Evolutionary conservation across 441 rosid genomes (phyloP).

Genomic region (Populus hybrid): DNA sequence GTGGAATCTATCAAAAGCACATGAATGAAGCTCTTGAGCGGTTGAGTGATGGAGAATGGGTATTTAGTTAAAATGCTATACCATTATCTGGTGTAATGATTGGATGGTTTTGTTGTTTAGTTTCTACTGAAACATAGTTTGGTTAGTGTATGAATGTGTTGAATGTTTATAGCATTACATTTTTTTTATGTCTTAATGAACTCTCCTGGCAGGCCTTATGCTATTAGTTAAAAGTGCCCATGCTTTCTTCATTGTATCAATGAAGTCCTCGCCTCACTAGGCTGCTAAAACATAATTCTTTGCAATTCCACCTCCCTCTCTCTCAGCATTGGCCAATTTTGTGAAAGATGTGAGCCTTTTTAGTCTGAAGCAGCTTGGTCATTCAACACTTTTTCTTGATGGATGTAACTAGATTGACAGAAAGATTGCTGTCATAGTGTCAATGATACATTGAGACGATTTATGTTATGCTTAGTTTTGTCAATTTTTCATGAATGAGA

Average conservation of each 20-base stretch:
- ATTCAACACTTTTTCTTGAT: not conserved
- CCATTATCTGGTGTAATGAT: not conserved
- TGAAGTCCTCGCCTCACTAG: not conserved
- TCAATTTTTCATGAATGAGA: not conserved
- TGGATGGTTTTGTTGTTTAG: not conserved
- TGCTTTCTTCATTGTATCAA: not conserved
- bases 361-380: not conserved
- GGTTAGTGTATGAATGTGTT: not conserved
- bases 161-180: not conserved
- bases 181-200: not conserved
- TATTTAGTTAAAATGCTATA: conserved; percentile 29
- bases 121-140: not conserved
- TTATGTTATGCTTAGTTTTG: not conserved
- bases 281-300: not conserved
- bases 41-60: conserved; percentile 79
- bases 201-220: not conserved
- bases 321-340: not conserved
- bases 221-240: not conserved
- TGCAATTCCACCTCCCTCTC: not conserved
- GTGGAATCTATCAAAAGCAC: conserved; percentile 84
- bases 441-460: not conserved
- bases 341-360: not conserved
- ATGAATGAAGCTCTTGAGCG: conserved; percentile 86
- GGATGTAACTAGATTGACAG: not conserved
- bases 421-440: not conserved